Base-by-base conservation (phyloP, 2,329 filamentous ascomycete genomes). In the Talaromyces islandicus region DNA sequence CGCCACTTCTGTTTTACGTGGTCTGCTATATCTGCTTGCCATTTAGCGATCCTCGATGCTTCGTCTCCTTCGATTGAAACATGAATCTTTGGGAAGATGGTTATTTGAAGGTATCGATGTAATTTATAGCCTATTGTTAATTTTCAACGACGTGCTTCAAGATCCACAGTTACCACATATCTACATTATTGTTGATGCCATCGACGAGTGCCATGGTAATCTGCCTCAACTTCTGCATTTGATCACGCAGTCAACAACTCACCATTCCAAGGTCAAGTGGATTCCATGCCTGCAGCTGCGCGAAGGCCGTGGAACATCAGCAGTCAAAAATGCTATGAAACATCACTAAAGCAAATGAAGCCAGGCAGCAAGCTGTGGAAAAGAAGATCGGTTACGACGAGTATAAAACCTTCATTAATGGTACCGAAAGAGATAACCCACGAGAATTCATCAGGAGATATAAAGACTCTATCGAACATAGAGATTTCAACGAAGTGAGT, bases 101-200 rank as follows among this genome's bases (percentile, higher is more conserved):
- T 62, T 77, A 0, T 82, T 83, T 57, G 67, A 78, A 17, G 75
- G 72, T 43, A 14, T 43, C 0, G 78, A 78, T 68, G 68, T 72
- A 2, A 78, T 72, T 69, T 32, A 66, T 46, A 65, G 69, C 1
- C 55, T 83, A 7, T 70, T 64, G 0, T 59, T 71, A 1, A 75
- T 81, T 5, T 71, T 83, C 0, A 61, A 17, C 0, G 62, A 64
- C 4, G 77, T 83, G 11, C 60, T 83, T 1, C 17, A 69, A 14
- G 75, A 80, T 50, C 58, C 62, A 2, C 66, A 12, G 6, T 57
- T 76, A 2, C 17, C 65, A 0, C 62, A 12, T 0, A 69, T 67
- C 0, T 71, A 70, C 61, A 56, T 83, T 4, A 61, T 81, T 12
- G 66, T 83, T 50, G 78, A 82, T 65, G 79, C 78, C 1, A 74